Percentiles rank a stretch among this genome's conserved stretches.
phyloP scores from a whole-genome alignment of 306 rosid species.

The Lathyrus tuberosus region DNA sequence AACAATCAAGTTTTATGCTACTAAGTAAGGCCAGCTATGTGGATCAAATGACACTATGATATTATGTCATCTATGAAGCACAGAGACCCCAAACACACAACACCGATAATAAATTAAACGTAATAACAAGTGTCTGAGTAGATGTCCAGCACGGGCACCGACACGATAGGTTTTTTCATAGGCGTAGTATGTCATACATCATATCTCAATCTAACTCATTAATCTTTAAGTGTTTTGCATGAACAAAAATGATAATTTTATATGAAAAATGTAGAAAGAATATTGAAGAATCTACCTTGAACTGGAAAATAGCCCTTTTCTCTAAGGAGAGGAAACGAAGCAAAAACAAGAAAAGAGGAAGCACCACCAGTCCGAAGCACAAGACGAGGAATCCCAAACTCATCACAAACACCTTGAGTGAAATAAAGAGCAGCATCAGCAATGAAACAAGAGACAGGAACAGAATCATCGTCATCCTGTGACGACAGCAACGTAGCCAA shows the following conservation, averaged over 20 bases:
- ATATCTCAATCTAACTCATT: background rate
- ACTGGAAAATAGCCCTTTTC: conserved; percentile 49
- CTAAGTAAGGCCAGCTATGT: too few species aligned
- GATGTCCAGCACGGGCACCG: too few species aligned
- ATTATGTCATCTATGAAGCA: background rate
- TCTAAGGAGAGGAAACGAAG: conserved; percentile 33
- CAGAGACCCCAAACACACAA: too few species aligned
- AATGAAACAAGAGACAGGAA: conserved; percentile 37
- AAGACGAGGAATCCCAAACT: conserved; percentile 19
- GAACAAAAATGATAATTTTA: background rate
- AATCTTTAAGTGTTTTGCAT: background rate
- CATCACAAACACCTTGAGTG: conserved; percentile 37
- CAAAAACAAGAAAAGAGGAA: conserved; percentile 31
- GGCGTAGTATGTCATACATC: background rate
- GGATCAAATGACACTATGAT: background rate
- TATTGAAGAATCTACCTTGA: conserved; percentile 37
- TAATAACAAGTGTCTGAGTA: too few species aligned
- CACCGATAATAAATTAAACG: too few species aligned
- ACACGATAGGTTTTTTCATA: too few species aligned
- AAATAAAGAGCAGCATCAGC: conserved; percentile 37
- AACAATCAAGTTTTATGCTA: background rate
- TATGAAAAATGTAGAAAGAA: background rate
- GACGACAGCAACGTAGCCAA: conserved; percentile 16
- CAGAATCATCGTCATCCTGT: background rate
- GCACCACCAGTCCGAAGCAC: conserved; percentile 43